Conservation (phyloP, 139 green algal genomes). For the Tetradesmus lagerheimii region DNA sequence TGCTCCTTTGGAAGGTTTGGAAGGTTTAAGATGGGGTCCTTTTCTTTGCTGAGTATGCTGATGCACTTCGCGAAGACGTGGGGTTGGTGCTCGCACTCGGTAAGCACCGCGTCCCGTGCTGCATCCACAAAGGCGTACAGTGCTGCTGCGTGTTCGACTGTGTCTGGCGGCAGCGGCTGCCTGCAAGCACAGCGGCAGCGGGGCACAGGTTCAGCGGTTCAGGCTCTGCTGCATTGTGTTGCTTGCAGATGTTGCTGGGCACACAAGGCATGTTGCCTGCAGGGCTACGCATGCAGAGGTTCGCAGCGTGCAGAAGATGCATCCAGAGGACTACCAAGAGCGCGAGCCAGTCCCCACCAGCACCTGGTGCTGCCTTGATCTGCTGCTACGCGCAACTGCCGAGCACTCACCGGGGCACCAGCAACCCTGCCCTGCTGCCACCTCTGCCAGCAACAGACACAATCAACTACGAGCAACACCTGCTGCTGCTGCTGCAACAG, state of each 20-base stretch:
- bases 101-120: not conserved
- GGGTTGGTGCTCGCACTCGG: not conserved
- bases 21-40: no score
- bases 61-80: not conserved
- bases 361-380: no score
- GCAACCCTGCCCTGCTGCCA: not conserved
- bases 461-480: no score
- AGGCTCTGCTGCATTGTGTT: no score
- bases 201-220: not conserved
- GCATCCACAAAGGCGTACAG: not conserved
- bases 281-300: no score
- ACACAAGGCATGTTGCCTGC: no score
- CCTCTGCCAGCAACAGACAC: no score
- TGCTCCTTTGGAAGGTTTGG: not conserved
- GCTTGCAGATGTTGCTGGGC: not conserved
- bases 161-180: constrained; percentile 22
- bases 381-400: no score
- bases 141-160: constrained; percentile 4
- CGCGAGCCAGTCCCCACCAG: no score
- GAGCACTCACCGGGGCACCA: no score
- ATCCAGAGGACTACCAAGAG: no score
- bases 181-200: not conserved
- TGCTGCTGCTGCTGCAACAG: not conserved
- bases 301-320: no score
- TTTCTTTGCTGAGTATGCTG: not conserved